Evolutionary conservation across 2,329 filamentous ascomycete genomes (phyloP).

Genomic region (Epichloe sp.): DNA sequence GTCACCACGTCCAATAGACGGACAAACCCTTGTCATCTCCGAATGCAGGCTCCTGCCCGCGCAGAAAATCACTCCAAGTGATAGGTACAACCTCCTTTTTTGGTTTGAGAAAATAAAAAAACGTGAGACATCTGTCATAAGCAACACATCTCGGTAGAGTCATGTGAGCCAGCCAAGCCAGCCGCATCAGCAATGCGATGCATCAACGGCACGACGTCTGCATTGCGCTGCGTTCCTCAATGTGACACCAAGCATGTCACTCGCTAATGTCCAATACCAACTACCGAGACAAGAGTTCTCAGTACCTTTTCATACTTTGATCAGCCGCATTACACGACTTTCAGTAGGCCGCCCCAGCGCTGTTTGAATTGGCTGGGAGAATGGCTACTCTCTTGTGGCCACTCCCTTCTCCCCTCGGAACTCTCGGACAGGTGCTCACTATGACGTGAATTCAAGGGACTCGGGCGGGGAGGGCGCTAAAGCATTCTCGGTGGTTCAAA

Average conservation of each 20-base stretch:
- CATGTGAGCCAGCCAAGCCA: conserved; percentile 2
- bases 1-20: background rate
- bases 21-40: background rate
- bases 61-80: background rate
- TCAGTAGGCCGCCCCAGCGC: too few species aligned
- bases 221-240: background rate
- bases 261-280: background rate
- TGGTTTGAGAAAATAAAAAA: background rate
- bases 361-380: too few species aligned
- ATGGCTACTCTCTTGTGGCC: background rate
- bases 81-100: background rate
- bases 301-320: background rate
- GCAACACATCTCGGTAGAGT: background rate
- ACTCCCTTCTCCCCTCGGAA: background rate
- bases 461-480: background rate
- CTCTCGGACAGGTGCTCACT: background rate
- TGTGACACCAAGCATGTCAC: background rate
- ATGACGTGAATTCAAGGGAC: background rate
- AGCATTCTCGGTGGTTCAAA: background rate
- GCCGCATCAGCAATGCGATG: background rate
- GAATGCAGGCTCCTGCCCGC: background rate
- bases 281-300: background rate
- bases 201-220: background rate
- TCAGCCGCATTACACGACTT: too few species aligned
- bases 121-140: background rate